phyloP scores from a whole-genome alignment of 345 rosid species.

The Excoecaria agallocha region DNA sequence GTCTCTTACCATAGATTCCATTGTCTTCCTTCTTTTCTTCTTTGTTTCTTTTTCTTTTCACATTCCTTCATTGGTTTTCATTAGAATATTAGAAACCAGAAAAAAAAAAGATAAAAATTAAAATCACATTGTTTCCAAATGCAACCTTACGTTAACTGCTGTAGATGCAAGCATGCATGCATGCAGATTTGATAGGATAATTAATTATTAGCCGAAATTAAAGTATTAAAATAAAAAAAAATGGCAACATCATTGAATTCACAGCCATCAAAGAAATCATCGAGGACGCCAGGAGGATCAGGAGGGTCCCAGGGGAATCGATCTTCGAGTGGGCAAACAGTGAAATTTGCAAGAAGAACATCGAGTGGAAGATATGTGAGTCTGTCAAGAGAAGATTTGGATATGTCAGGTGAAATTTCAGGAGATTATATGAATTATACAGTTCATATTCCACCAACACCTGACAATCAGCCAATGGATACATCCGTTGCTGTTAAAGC shows the following conservation, averaged over 20 bases:
- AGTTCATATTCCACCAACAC: conserved; percentile 90
- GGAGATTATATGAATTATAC: conserved; percentile 89
- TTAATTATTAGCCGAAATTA: no score
- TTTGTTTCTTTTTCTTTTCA: not conserved
- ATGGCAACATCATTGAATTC: conserved; percentile 59
- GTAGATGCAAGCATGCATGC: no score
- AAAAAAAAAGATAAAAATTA: no score
- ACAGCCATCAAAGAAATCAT: conserved; percentile 63
- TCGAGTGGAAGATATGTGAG: conserved; percentile 95
- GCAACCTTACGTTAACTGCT: no score
- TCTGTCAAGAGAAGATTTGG: conserved; percentile 78
- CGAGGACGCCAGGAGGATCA: conserved; percentile 49
- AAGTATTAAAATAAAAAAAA: not conserved
- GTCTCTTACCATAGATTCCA: conserved; percentile 13
- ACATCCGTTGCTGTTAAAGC: conserved; percentile 51
- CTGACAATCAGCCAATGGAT: conserved; percentile 90
- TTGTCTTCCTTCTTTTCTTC: no score
- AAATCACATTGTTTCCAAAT: no score
- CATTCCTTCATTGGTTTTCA: no score
- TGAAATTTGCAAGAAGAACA: conserved; percentile 84
- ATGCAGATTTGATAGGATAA: no score
- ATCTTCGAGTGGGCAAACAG: conserved; percentile 56
- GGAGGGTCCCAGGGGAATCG: conserved; percentile 21
- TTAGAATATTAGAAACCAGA: no score
- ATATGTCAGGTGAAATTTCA: conserved; percentile 69